Evolutionary conservation across 495 filamentous ascomycete genomes (phyloP), one percentile per base, ranked within the genome.

Genomic region (Haplographium delicatum): DNA sequence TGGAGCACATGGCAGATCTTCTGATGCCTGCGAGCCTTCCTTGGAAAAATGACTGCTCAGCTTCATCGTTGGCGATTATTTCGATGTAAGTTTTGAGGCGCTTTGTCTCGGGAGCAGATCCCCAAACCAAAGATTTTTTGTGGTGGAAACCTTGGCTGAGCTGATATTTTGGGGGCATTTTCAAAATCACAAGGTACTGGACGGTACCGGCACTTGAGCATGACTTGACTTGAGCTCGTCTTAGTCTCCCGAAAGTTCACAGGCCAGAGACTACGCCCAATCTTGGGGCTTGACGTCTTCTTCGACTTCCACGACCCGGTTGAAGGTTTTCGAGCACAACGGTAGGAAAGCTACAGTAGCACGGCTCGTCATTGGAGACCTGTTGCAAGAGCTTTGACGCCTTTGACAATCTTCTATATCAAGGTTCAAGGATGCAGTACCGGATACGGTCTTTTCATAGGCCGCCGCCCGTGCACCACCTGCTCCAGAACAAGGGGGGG

Each of bases 341-440:
- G n/a, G n/a, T n/a, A n/a, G n/a, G n/a, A n/a, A n/a, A n/a, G n/a
- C n/a, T n/a, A n/a, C n/a, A n/a, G n/a, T n/a, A n/a, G n/a, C n/a
- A n/a, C n/a, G n/a, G n/a, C n/a, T n/a, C n/a, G n/a, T n/a, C n/a
- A n/a, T n/a, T 39, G 46, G 33, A 20, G 40, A 27, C 8, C 23
- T 26, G 9, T 5, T 20, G 20, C 10, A 33, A 45, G 35, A 49
- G 16, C 27, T 51, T 54, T 39, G 53, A 53, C 44, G 41, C 47
- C 49, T 37, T 34, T 16, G 46, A 35, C 30, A 44, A 39, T 15
- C 25, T 49, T 28, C n/a, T 9, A 10, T 24, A 38, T 23, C 50
- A 39, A 47, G 41, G 65, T 54, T 70, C 72, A 8, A 64, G 68
- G 61, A 54, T 59, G 20, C 66, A 70, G 44, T 58, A 72, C 11